phyloP scores from a whole-genome alignment of 768 basidiomycete genomes.

The Agrocybe pediades region DNA sequence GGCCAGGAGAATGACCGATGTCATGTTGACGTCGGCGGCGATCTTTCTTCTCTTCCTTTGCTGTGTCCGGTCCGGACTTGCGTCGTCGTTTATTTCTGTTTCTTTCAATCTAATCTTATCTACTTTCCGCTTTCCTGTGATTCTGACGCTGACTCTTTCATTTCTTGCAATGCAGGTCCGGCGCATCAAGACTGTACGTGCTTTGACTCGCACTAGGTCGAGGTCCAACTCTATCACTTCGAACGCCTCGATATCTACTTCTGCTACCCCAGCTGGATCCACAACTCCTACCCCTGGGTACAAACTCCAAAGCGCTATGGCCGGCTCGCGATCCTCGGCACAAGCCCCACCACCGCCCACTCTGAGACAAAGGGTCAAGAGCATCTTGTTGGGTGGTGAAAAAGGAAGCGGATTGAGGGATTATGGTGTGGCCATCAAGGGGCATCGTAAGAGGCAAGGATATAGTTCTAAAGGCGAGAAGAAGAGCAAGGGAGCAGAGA shows the following conservation, averaged over 20 bases:
- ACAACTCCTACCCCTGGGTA: slow-evolving; percentile 11
- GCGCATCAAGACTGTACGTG: slow-evolving; percentile 66
- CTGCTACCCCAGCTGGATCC: slow-evolving; percentile 19
- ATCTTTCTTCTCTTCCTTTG: neutral
- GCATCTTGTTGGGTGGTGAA: slow-evolving; percentile 33
- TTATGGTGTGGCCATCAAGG: slow-evolving; percentile 14
- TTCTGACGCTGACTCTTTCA: slow-evolving; percentile 1
- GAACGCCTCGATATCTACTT: slow-evolving; percentile 21
- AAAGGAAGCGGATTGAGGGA: slow-evolving; percentile 41
- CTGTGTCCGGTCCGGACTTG: neutral
- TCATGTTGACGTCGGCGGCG: neutral
- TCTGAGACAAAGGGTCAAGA: slow-evolving; percentile 34
- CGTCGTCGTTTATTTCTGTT: neutral
- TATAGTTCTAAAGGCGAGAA: slow-evolving; percentile 10
- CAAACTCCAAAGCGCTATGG: slow-evolving; percentile 31
- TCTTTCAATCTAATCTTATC: neutral
- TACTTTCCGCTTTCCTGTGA: neutral
- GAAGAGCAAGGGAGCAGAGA: slow-evolving; percentile 34
- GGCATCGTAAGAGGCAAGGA: slow-evolving; percentile 4
- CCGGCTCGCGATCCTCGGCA: slow-evolving; percentile 20
- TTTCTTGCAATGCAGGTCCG: slow-evolving; percentile 54
- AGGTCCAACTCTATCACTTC: slow-evolving; percentile 36
- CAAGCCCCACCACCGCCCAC: slow-evolving; percentile 23
- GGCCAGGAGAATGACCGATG: neutral
- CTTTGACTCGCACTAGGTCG: slow-evolving; percentile 39